Evolutionary conservation across 225 moss, liverwort and hornwort genomes (phyloP).

Genomic region (Antitrichia curtipendula): DNA sequence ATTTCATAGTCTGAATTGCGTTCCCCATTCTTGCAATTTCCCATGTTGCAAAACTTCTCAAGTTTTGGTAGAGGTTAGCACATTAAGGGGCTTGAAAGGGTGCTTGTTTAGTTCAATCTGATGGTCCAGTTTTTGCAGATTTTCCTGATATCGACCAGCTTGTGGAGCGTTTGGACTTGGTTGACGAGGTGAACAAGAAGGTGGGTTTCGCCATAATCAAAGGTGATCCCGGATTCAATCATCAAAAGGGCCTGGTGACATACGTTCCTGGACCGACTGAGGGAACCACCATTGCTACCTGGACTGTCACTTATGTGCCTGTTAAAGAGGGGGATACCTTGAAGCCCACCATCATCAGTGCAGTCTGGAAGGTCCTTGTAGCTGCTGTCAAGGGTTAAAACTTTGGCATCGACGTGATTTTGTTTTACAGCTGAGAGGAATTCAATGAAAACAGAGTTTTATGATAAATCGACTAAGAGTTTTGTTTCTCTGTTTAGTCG

Average conservation of each 20-base stretch:
- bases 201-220: constrained; percentile 1
- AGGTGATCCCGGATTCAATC: constrained; percentile 19
- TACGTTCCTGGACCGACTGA: neutral
- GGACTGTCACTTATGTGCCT: constrained; percentile 23
- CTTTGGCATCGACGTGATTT: neutral
- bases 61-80: neutral
- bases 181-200: constrained; percentile 2
- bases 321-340: neutral
- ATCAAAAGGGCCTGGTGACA: neutral
- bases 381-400: constrained; percentile 1
- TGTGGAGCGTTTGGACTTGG: constrained; percentile 6
- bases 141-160: neutral
- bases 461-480: neutral
- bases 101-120: neutral
- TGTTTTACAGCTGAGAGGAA: neutral
- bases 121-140: neutral
- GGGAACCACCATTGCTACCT: constrained; percentile 9
- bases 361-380: constrained; percentile 16
- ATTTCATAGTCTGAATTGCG: neutral
- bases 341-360: neutral
- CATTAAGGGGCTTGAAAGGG: neutral
- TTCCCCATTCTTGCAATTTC: neutral
- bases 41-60: neutral
- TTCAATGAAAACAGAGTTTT: neutral
- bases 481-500: neutral